phyloP scores from a whole-genome alignment of 129 eudicot species.

The Arctium minus region DNA sequence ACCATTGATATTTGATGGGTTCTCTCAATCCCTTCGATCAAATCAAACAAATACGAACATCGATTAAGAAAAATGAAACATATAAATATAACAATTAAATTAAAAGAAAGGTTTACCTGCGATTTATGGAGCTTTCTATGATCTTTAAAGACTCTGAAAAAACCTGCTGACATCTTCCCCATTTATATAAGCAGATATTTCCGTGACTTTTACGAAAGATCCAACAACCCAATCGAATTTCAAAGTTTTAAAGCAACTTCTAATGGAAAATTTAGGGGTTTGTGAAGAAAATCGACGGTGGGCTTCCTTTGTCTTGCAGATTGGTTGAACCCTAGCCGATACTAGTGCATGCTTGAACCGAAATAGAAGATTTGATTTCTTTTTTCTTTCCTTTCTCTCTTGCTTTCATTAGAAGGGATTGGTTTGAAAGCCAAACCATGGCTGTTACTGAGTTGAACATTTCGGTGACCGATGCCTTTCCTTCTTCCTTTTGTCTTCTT shows the following conservation, averaged over 20 bases:
- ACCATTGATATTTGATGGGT: conserved; percentile 23
- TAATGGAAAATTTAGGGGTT: not conserved
- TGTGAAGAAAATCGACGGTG: not conserved
- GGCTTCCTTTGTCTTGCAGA: conserved; percentile 8
- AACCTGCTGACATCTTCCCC: conserved; percentile 38
- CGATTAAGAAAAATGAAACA: not conserved
- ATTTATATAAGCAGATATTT: conserved; percentile 24
- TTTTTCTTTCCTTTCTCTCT: not conserved
- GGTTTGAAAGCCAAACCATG: not conserved
- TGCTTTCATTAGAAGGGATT: not conserved
- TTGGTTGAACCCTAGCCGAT: not conserved
- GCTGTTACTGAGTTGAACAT: not conserved
- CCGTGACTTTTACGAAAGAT: conserved; percentile 32
- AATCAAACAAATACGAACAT: not conserved
- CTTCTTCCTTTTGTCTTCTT: not conserved
- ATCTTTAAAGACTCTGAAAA: conserved; percentile 26
- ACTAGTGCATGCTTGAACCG: not conserved
- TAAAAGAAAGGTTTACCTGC: conserved; percentile 28
- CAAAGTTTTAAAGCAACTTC: not conserved
- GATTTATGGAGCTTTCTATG: conserved; percentile 16
- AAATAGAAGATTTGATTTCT: not conserved
- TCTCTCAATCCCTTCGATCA: conserved; percentile 37
- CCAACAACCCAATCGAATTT: not conserved
- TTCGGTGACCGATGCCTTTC: not conserved
- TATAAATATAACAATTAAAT: not conserved